A percentile compares a stretch with the other conserved stretches of the same genome.
Conservation (phyloP, 2,329 filamentous ascomycete genomes). For the Penicillium frequentans region DNA sequence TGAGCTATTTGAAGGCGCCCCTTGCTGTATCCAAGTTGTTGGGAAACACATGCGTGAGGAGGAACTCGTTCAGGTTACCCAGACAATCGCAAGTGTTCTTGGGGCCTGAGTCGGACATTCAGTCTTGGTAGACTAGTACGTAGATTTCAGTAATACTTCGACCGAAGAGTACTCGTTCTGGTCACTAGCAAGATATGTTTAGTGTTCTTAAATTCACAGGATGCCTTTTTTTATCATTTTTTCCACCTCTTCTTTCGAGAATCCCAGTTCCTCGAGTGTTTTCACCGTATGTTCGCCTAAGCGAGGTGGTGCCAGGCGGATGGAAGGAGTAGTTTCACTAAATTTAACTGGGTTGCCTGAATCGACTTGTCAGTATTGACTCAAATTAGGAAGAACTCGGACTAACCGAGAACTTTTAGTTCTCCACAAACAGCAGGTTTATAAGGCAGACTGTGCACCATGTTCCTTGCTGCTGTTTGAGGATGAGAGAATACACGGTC, state of each 20-base stretch:
- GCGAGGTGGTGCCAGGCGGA: constrained; percentile 25
- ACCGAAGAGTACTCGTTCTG: too few relatives aligned
- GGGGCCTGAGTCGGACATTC: not conserved
- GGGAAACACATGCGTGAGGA: constrained; percentile 28
- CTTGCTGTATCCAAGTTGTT: constrained; percentile 47
- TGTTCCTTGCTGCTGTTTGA: constrained; percentile 42
- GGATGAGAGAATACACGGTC: constrained; percentile 47
- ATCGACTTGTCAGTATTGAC: not conserved
- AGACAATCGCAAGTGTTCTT: constrained; percentile 1
- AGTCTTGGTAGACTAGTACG: not conserved
- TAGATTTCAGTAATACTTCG: too few relatives aligned
- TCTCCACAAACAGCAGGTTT: constrained; percentile 22
- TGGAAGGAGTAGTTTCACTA: constrained; percentile 25
- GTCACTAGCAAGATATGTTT: too few relatives aligned
- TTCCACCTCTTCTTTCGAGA: not conserved
- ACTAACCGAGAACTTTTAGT: constrained; percentile 31
- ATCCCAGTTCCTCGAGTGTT: constrained; percentile 24
- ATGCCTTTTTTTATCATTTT: not conserved
- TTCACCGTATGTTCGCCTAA: constrained; percentile 34
- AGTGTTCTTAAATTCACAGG: not conserved
- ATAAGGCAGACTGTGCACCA: constrained; percentile 33
- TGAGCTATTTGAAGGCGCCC: constrained; percentile 39
- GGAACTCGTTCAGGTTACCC: constrained; percentile 16
- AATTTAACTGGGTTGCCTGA: constrained; percentile 33
- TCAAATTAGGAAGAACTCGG: not conserved